A percentile compares a stretch with the other conserved stretches of the same genome.
phyloP scores from a whole-genome alignment of 805 yeast genomes.

The Kuraishia capsulata region DNA sequence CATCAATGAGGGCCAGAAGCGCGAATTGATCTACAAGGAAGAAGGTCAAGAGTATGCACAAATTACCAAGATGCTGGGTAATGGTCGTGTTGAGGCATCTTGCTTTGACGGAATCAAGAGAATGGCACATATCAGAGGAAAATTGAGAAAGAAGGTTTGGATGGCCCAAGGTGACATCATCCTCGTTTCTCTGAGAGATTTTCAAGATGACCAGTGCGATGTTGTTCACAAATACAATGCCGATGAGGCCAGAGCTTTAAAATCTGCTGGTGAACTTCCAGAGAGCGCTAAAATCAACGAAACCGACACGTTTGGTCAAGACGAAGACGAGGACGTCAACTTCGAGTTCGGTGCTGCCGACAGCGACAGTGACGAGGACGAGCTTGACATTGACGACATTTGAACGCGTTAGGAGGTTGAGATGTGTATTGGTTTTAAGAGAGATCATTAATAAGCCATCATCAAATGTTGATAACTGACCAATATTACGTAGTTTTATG shows the following conservation, averaged over 20 bases:
- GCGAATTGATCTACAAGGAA: conserved; percentile 86
- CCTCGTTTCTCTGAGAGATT: conserved; percentile 91
- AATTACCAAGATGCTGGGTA: conserved; percentile 96
- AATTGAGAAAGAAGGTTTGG: conserved; percentile 99
- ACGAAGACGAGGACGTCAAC: conserved; percentile 95
- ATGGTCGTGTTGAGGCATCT: conserved; percentile 90
- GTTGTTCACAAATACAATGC: conserved; percentile 94
- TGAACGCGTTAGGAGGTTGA: conserved; percentile 30
- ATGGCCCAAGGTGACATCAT: conserved; percentile 98
- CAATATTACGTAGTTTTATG: too few relatives aligned
- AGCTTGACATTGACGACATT: conserved; percentile 92
- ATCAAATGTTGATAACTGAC: neutral
- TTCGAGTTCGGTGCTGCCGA: conserved; percentile 96
- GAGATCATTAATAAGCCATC: neutral
- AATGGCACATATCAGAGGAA: conserved; percentile 98
- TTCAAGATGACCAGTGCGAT: conserved; percentile 97
- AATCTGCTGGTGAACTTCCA: conserved; percentile 94
- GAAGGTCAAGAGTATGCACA: conserved; percentile 99
- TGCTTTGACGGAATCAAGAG: conserved; percentile 94
- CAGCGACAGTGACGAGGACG: conserved; percentile 60
- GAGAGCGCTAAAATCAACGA: conserved; percentile 96
- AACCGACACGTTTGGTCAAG: conserved; percentile 94
- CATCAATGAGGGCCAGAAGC: conserved; percentile 81
- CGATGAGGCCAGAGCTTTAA: conserved; percentile 96
- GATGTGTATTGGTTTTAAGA: neutral